These are phyloP conservation scores for Vickermania spadyakhi DNA, from an alignment of 208 protist genomes.

Conservation along the genomic window DNA sequence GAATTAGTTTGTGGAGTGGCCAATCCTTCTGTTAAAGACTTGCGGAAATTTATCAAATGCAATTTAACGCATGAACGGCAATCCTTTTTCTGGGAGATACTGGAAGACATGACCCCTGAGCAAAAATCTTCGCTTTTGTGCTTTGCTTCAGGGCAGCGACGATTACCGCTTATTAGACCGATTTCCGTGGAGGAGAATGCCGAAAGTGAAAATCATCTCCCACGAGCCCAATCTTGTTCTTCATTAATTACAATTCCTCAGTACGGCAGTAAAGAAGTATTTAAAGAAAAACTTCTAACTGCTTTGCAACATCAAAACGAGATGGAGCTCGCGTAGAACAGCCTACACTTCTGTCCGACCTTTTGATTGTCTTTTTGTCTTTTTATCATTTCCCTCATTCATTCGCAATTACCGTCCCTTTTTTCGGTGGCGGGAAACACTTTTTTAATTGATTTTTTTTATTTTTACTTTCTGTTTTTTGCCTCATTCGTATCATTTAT, in stretches of 20 bases:
- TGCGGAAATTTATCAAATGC: constrained; percentile 56
- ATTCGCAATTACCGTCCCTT: too few species aligned
- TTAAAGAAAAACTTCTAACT: constrained; percentile 66
- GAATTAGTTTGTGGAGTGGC: constrained; percentile 70
- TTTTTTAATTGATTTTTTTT: too few species aligned
- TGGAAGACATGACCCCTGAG: constrained; percentile 69
- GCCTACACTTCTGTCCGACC: background rate
- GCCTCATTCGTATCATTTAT: too few species aligned
- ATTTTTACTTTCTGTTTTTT: too few species aligned
- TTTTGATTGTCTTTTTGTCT: constrained; percentile 6
- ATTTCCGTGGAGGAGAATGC: constrained; percentile 73
- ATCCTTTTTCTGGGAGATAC: constrained; percentile 77
- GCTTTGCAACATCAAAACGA: constrained; percentile 81
- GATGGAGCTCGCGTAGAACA: constrained; percentile 87
- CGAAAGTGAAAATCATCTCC: constrained; percentile 74
- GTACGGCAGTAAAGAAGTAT: constrained; percentile 70
- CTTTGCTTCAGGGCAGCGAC: constrained; percentile 81
- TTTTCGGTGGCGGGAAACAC: too few species aligned
- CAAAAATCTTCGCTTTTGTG: constrained; percentile 77
- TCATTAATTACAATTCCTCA: constrained; percentile 73
- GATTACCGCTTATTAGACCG: constrained; percentile 59
- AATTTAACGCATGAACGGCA: constrained; percentile 39
- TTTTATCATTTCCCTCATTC: constrained; percentile 2
- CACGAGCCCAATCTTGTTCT: constrained; percentile 85
- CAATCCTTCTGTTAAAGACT: constrained; percentile 44